Evolutionary conservation across 805 yeast species (phyloP).

Genomic region (Metschnikowia anglica): DNA sequence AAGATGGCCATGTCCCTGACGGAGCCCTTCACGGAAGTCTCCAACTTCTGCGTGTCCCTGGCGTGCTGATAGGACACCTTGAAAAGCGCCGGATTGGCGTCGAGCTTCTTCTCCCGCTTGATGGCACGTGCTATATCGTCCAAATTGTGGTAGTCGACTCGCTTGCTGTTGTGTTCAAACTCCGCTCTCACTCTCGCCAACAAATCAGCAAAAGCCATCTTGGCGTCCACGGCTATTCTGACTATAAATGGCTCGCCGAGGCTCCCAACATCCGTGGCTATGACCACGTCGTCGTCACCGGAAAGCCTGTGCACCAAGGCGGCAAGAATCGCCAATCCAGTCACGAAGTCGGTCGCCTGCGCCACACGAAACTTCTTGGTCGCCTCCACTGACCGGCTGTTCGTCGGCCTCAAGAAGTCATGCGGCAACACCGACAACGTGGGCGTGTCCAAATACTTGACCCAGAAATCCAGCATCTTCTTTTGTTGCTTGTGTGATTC

Average conservation of each 20-base stretch:
- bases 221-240: conserved; percentile 59
- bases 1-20: conserved; percentile 65
- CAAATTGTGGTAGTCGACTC: conserved; percentile 47
- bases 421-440: conserved; percentile 86
- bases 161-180: conserved; percentile 33
- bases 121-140: conserved; percentile 55
- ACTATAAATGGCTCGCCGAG: conserved; percentile 53
- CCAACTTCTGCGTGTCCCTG: conserved; percentile 38
- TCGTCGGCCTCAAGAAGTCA: conserved; percentile 77
- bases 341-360: conserved; percentile 37
- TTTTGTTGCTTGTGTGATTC: background rate
- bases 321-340: conserved; percentile 65
- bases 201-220: conserved; percentile 54
- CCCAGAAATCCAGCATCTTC: conserved; percentile 49
- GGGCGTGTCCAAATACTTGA: conserved; percentile 64
- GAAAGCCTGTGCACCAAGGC: conserved; percentile 75
- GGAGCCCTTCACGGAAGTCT: conserved; percentile 51
- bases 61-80: conserved; percentile 57
- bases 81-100: conserved; percentile 62
- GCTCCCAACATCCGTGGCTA: conserved; percentile 60
- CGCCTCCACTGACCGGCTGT: conserved; percentile 66
- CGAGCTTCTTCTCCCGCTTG: conserved; percentile 49
- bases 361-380: conserved; percentile 35
- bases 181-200: conserved; percentile 44
- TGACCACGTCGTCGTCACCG: conserved; percentile 92